Base-by-base conservation (phyloP, 78 protist genomes). In the Dictyostelium intermedium region DNA sequence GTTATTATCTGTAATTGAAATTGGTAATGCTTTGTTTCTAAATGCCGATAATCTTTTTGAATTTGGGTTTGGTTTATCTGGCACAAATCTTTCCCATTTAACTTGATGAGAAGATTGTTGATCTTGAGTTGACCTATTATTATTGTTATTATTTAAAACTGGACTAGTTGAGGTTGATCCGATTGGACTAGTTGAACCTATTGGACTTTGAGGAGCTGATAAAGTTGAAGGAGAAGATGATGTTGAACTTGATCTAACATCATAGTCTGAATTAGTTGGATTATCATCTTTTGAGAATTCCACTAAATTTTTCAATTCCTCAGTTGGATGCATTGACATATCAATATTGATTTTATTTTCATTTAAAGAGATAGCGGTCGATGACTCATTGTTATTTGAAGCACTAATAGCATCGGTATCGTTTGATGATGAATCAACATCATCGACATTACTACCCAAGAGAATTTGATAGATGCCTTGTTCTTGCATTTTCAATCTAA, bases 41-140 rank as follows among this genome's bases (percentile, higher is more conserved):
- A 82, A 82, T 23, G 86, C 86, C 1, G 86, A 82, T 60, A 82
- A 60, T 60, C 86, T 50, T 35, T 82, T 82, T 32, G 73, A n/a
- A 3, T 82, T 27, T 30, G 34, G 23, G 7, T n/a, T 20, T 30
- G 85, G 85, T 81, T 61, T 82, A 79, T 79, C 84, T 3, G 86
- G 77, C 61, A 35, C 76, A 18, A 32, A 9, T 35, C 53, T 82
- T 34, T 82, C 76, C 86, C 86, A 82, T 60, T 60, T 60, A 23
- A 27, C 39, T 34, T 72, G 47, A 16, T 14, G 25, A 34, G 79
- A 23, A 16, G 13, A 27, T 56, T 56, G 66, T 23, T 30, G 37
- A 32, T 70, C 45, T 14, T 30, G 77, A 14, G 77, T 30, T 27
- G 77, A 30, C 14, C 37, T 32, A 30, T 27, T 25, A 30, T 14